Conservation (phyloP, 2,329 filamentous ascomycete genomes). For the Harringtonia aguacate region DNA sequence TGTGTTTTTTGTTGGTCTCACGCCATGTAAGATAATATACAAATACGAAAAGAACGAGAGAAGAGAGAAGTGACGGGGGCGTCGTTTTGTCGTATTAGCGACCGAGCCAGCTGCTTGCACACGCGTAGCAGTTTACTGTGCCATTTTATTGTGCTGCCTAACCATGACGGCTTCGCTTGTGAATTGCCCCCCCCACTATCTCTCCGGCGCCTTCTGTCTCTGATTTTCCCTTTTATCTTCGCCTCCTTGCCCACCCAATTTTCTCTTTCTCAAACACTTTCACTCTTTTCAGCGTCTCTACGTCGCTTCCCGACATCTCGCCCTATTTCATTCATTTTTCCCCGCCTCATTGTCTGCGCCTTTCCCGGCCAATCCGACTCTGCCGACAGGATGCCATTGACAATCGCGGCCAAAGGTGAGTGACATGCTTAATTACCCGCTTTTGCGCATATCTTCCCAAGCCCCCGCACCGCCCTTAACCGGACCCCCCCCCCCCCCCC, state of each 20-base stretch:
- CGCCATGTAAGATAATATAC: no score
- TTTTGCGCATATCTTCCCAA: conserved; percentile 1
- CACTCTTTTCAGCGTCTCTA: neutral
- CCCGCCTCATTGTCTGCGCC: neutral
- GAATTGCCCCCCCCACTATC: neutral
- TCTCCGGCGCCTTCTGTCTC: neutral
- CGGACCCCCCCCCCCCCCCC: no score
- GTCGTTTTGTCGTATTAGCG: no score
- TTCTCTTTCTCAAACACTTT: neutral
- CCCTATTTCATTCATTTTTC: neutral
- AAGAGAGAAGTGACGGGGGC: no score
- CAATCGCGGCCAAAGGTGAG: conserved; percentile 27
- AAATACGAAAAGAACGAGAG: no score
- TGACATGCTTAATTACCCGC: conserved; percentile 19
- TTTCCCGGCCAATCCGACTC: neutral
- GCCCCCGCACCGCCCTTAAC: neutral
- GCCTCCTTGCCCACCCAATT: neutral
- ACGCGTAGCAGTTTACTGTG: no score
- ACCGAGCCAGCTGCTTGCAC: no score
- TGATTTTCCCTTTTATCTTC: no score
- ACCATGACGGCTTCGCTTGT: no score
- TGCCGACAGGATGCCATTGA: conserved; percentile 20
- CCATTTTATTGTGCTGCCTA: no score
- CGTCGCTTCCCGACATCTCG: neutral
- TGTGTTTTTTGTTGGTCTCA: no score